Evolutionary conservation across 257 asterid species (phyloP).

Genomic region (Cruciata laevipes): DNA sequence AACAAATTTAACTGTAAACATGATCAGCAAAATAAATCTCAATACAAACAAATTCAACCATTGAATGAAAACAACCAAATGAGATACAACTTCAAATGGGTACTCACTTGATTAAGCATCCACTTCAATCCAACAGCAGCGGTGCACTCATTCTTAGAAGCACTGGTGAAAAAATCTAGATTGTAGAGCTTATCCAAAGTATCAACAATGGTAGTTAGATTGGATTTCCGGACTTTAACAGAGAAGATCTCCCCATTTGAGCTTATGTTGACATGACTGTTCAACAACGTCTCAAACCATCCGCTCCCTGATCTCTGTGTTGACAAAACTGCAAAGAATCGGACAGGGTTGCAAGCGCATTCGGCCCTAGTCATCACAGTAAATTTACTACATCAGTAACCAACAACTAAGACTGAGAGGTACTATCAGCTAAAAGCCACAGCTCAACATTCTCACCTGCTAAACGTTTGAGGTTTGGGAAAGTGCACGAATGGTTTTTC

Average conservation of each 20-base stretch:
- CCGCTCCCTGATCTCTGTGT: slow-evolving; percentile 97
- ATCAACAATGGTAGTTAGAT: slow-evolving; percentile 54
- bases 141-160: slow-evolving; percentile 94
- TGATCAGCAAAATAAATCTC: not conserved
- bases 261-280: slow-evolving; percentile 77
- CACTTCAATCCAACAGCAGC: slow-evolving; percentile 97
- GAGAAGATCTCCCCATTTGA: slow-evolving; percentile 95
- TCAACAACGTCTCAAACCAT: slow-evolving; percentile 86
- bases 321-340: slow-evolving; percentile 74
- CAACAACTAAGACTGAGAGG: too few species aligned
- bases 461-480: slow-evolving; percentile 72
- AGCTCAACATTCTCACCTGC: slow-evolving; percentile 39
- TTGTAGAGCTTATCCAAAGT: slow-evolving; percentile 77
- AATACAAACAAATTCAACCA: not conserved
- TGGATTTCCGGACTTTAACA: slow-evolving; percentile 60
- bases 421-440: not conserved
- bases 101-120: slow-evolving; percentile 88
- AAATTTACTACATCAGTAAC: slow-evolving; percentile 1
- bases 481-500: slow-evolving; percentile 60
- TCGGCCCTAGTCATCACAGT: slow-evolving; percentile 48
- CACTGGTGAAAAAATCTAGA: slow-evolving; percentile 81
- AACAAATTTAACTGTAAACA: not conserved
- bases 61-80: not conserved
- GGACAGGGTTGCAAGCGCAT: slow-evolving; percentile 79
- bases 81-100: not conserved